These are phyloP conservation scores for Psilocybe cyanescens DNA, from an alignment of 768 basidiomycete genomes.

Conservation along the genomic window DNA sequence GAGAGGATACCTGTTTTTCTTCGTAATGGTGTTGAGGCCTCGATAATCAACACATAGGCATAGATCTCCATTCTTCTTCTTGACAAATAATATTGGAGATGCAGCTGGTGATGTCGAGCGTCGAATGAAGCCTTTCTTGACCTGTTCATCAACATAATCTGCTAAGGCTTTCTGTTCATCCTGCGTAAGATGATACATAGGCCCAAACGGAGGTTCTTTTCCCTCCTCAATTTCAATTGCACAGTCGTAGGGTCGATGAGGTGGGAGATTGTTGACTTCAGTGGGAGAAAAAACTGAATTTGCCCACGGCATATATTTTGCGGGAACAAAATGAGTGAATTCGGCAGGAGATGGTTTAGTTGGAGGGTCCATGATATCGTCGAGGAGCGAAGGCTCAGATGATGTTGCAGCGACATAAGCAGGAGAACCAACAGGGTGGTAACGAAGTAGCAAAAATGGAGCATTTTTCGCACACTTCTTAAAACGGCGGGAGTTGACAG, in stretches of 20 bases:
- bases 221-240: conserved; percentile 37
- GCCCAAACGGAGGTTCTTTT: conserved; percentile 33
- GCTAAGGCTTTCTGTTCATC: conserved; percentile 34
- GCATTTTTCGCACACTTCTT: conserved; percentile 23
- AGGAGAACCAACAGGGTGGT: conserved; percentile 18
- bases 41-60: conserved; percentile 35
- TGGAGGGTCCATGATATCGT: conserved; percentile 3
- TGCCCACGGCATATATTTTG: conserved; percentile 30
- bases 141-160: conserved; percentile 21
- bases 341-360: conserved; percentile 6
- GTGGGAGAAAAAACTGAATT: conserved; percentile 24
- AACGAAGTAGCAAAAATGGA: conserved; percentile 2
- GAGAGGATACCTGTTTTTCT: conserved; percentile 34
- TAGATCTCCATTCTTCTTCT: conserved; percentile 36
- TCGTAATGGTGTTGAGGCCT: conserved; percentile 37
- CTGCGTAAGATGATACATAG: conserved; percentile 32
- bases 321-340: conserved; percentile 15
- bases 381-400: background rate
- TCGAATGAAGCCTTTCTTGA: conserved; percentile 36
- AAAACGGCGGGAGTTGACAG: conserved; percentile 22
- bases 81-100: conserved; percentile 36
- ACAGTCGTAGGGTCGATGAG: conserved; percentile 37
- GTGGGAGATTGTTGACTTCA: conserved; percentile 29
- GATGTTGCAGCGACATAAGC: conserved; percentile 16
- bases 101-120: conserved; percentile 32